Evolutionary conservation across 208 protist genomes (phyloP).

Genomic region (Leishmania tarentolae): DNA sequence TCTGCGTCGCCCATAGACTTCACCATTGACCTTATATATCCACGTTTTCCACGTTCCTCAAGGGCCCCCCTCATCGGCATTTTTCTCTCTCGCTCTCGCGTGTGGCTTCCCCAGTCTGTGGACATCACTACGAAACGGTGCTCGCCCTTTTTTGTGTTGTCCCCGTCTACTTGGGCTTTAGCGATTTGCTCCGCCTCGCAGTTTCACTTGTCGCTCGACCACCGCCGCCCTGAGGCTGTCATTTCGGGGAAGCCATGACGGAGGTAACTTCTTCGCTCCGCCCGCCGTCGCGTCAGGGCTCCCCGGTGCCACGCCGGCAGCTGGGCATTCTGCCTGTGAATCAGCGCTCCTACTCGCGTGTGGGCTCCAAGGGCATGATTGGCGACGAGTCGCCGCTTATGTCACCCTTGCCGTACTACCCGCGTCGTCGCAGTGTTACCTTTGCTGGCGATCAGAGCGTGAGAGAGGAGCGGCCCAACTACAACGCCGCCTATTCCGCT

Average conservation of each 20-base stretch:
- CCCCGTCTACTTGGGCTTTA: not conserved
- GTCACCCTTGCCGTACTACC: conserved; percentile 83
- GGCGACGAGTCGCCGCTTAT: conserved; percentile 72
- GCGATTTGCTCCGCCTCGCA: not conserved
- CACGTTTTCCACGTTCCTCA: too few relatives aligned
- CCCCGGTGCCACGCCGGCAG: conserved; percentile 72
- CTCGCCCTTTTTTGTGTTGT: not conserved
- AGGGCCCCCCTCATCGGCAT: too few relatives aligned
- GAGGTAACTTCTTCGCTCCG: conserved; percentile 11
- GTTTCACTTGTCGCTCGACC: not conserved
- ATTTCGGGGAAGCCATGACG: conserved; percentile 1
- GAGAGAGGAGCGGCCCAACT: conserved; percentile 81
- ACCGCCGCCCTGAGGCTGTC: not conserved
- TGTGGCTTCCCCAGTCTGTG: not conserved
- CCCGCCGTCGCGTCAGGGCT: conserved; percentile 43
- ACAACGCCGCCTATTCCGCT: conserved; percentile 49
- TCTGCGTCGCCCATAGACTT: not conserved
- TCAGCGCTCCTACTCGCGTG: conserved; percentile 85
- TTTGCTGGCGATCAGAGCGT: conserved; percentile 56
- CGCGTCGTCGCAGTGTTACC: conserved; percentile 80
- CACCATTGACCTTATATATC: not conserved
- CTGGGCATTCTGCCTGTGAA: conserved; percentile 73
- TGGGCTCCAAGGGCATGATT: conserved; percentile 56
- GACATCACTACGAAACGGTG: not conserved
- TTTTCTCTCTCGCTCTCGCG: not conserved